Conservation (phyloP, 176 grass and related monocot species). For the Phyllostachys edulis region DNA sequence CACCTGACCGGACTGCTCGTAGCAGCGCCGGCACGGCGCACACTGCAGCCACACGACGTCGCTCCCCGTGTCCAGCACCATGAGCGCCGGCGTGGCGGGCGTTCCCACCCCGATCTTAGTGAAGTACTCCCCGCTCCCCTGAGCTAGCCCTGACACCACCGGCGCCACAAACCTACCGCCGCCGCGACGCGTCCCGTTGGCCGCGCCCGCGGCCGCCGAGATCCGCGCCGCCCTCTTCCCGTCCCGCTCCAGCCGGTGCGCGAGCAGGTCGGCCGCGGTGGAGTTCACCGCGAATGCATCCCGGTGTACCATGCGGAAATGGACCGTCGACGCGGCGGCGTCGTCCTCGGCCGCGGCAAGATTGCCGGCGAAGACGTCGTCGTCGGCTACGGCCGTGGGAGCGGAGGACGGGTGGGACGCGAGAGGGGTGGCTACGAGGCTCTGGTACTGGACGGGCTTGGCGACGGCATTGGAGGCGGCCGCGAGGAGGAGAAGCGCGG, state of each 20-base stretch:
- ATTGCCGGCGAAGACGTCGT: not conserved
- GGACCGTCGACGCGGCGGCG: not conserved
- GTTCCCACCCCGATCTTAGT: slow-evolving; percentile 81
- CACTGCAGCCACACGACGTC: slow-evolving; percentile 93
- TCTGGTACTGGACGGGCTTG: slow-evolving; percentile 19
- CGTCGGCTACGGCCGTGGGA: not conserved
- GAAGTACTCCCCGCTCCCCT: slow-evolving; percentile 96
- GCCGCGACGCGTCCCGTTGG: slow-evolving; percentile 20
- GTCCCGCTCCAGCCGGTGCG: slow-evolving; percentile 47
- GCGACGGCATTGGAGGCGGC: not conserved
- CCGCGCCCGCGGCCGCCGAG: slow-evolving; percentile 16
- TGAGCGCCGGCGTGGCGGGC: slow-evolving; percentile 59
- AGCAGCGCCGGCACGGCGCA: slow-evolving; percentile 83
- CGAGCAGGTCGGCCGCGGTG: slow-evolving; percentile 44
- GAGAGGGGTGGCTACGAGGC: slow-evolving; percentile 50
- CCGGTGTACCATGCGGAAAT: slow-evolving; percentile 46
- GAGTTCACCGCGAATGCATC: slow-evolving; percentile 44
- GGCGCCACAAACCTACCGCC: slow-evolving; percentile 40
- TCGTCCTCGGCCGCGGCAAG: not conserved
- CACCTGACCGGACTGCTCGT: slow-evolving; percentile 71
- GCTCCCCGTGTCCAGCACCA: slow-evolving; percentile 95
- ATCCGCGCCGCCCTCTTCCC: slow-evolving; percentile 19
- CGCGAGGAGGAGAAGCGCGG: slow-evolving; percentile 28
- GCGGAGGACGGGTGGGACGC: slow-evolving; percentile 5
- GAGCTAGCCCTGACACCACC: slow-evolving; percentile 75